A percentile compares a stretch with the other conserved stretches of the same genome.
Conservation (phyloP, 2,329 filamentous ascomycete genomes). For the Aspergillus spinulosporus region DNA sequence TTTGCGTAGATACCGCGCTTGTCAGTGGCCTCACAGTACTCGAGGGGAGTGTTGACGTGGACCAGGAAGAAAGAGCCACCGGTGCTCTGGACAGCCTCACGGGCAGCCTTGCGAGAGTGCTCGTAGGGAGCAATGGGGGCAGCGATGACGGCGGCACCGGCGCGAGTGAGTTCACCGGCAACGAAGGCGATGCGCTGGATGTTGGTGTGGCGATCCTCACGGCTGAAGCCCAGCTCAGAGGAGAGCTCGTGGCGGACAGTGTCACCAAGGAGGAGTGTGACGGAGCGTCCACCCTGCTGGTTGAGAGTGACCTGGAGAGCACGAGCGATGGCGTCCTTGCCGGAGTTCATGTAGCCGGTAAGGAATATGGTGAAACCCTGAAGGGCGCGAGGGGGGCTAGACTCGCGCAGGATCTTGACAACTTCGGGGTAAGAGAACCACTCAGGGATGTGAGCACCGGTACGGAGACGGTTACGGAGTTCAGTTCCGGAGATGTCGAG, state of each 20-base stretch:
- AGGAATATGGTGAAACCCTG: slow-evolving; percentile 99
- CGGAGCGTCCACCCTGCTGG: slow-evolving; percentile 93
- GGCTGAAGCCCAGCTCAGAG: slow-evolving; percentile 91
- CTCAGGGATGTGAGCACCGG: slow-evolving; percentile 91
- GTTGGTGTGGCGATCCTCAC: slow-evolving; percentile 90
- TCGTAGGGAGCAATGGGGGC: slow-evolving; percentile 95
- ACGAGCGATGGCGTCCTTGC: slow-evolving; percentile 94
- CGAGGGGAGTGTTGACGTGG: slow-evolving; percentile 89
- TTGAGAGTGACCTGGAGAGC: slow-evolving; percentile 96
- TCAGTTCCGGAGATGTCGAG: slow-evolving; percentile 86
- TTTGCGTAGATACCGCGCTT: slow-evolving; percentile 84
- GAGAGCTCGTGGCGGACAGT: slow-evolving; percentile 92
- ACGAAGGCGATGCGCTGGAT: slow-evolving; percentile 96
- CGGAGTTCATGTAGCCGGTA: slow-evolving; percentile 92
- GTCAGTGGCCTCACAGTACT: slow-evolving; percentile 93
- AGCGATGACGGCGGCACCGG: slow-evolving; percentile 91
- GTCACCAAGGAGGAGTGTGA: slow-evolving; percentile 92
- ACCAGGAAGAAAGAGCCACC: slow-evolving; percentile 94
- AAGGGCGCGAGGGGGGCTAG: slow-evolving; percentile 83
- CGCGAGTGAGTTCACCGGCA: slow-evolving; percentile 86
- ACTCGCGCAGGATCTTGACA: slow-evolving; percentile 92
- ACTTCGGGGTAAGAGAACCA: slow-evolving; percentile 99
- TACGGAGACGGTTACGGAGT: slow-evolving; percentile 86
- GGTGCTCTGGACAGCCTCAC: slow-evolving; percentile 70
- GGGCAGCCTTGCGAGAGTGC: slow-evolving; percentile 70